phyloP scores from a whole-genome alignment of 768 basidiomycete species.

The Termitomyces eurrhizus region DNA sequence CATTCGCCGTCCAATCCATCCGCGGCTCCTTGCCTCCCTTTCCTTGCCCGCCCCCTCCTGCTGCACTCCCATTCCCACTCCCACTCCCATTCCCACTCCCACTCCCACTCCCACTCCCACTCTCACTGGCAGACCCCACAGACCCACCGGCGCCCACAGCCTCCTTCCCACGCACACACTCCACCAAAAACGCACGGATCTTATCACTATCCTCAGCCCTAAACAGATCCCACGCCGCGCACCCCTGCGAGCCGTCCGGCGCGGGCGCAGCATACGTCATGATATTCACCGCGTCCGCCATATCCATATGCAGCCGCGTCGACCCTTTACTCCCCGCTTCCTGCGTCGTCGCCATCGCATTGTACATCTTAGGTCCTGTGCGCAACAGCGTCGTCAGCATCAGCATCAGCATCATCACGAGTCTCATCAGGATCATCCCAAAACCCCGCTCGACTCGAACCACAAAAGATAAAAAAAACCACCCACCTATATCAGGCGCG shows the following conservation, averaged over 20 bases:
- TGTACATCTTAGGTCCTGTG: slow-evolving; percentile 92
- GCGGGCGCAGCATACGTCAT: slow-evolving; percentile 70
- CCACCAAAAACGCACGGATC: slow-evolving; percentile 63
- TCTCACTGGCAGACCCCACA: neutral
- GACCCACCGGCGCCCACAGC: neutral
- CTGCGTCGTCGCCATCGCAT: slow-evolving; percentile 75
- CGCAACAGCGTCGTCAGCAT: neutral
- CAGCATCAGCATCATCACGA: neutral
- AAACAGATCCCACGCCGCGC: slow-evolving; percentile 91
- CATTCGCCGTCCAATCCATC: slow-evolving; percentile 32
- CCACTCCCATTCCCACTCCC: too few relatives aligned
- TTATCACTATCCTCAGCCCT: slow-evolving; percentile 76
- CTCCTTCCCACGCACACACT: slow-evolving; percentile 27
- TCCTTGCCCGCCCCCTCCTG: neutral
- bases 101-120: neutral
- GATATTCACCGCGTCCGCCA: slow-evolving; percentile 91
- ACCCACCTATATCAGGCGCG: slow-evolving; percentile 74
- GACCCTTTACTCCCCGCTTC: slow-evolving; percentile 71
- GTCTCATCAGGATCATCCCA: too few relatives aligned
- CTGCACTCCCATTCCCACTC: too few relatives aligned
- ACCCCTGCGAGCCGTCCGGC: slow-evolving; percentile 63
- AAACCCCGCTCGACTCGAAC: too few relatives aligned
- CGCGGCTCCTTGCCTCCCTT: neutral
- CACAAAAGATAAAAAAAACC: neutral
- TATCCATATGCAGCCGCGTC: slow-evolving; percentile 90